These are phyloP conservation scores for Buddleja alternifolia DNA, from an alignment of 257 asterid genomes.

Conservation along the genomic window DNA sequence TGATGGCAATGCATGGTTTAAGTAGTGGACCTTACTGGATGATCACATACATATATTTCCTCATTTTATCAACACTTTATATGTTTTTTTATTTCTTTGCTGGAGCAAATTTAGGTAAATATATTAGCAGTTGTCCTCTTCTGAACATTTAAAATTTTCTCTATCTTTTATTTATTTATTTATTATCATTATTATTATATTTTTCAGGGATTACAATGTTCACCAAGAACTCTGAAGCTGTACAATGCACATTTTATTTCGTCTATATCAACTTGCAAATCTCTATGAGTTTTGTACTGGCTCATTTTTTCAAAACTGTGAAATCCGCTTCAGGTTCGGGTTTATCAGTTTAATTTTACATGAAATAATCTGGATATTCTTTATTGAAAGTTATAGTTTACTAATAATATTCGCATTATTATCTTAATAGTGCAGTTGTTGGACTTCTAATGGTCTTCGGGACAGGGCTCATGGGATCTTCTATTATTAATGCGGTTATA, in stretches of 20 bases:
- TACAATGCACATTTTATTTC: slow-evolving; percentile 84
- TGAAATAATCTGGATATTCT: slow-evolving; percentile 11
- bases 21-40: slow-evolving; percentile 97
- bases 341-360: slow-evolving; percentile 13
- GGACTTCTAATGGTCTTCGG: slow-evolving; percentile 89
- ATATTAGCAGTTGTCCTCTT: too few species aligned
- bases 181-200: slow-evolving; percentile 85
- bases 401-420: too few species aligned
- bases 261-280: slow-evolving; percentile 94
- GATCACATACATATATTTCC: slow-evolving; percentile 93
- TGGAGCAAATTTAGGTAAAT: too few species aligned
- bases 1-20: slow-evolving; percentile 99
- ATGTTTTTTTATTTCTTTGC: too few species aligned
- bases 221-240: too few species aligned
- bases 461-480: slow-evolving; percentile 90
- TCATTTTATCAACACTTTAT: slow-evolving; percentile 68
- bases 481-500: too few species aligned
- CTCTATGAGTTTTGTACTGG: slow-evolving; percentile 79
- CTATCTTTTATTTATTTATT: too few species aligned
- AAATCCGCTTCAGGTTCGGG: slow-evolving; percentile 86
- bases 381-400: slow-evolving; percentile 29
- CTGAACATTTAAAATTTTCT: too few species aligned
- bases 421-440: too few species aligned
- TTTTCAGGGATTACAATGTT: too few species aligned
- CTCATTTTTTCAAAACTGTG: slow-evolving; percentile 74